phyloP scores from a whole-genome alignment of 352 stramenopile genomes.

The Thalassiosira hispida region DNA sequence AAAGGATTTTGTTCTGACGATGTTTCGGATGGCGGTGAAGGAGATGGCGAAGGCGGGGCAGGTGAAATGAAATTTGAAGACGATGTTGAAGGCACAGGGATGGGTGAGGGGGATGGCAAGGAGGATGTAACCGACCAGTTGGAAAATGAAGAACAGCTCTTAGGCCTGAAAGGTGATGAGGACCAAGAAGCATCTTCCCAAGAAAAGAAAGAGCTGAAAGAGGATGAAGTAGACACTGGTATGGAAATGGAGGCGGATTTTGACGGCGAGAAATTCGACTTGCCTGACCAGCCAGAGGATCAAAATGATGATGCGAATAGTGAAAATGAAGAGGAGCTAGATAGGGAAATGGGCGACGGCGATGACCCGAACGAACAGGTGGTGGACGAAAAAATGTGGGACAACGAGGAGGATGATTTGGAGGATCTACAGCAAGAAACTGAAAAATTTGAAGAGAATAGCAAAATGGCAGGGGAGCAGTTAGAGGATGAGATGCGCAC shows the following conservation, averaged over 20 bases:
- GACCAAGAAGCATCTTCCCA: slow-evolving; percentile 90
- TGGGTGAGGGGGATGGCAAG: slow-evolving; percentile 98
- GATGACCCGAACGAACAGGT: slow-evolving; percentile 93
- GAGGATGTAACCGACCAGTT: slow-evolving; percentile 99
- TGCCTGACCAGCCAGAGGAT: slow-evolving; percentile 86
- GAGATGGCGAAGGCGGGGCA: slow-evolving; percentile 78
- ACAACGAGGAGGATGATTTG: slow-evolving; percentile 87
- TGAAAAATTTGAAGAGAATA: slow-evolving; percentile 91
- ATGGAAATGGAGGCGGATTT: slow-evolving; percentile 99
- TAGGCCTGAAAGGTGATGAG: slow-evolving; percentile 94
- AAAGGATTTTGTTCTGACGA: slow-evolving; percentile 94
- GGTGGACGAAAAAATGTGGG: slow-evolving; percentile 99
- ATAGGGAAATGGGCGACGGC: slow-evolving; percentile 99
- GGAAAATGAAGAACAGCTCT: slow-evolving; percentile 99
- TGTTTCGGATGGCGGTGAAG: slow-evolving; percentile 90
- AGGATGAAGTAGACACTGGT: slow-evolving; percentile 94
- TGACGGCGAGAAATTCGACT: slow-evolving; percentile 97
- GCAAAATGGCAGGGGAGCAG: slow-evolving; percentile 84
- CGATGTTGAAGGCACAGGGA: slow-evolving; percentile 98
- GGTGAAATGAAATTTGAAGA: slow-evolving; percentile 96
- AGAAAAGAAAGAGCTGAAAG: slow-evolving; percentile 87
- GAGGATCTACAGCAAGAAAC: slow-evolving; percentile 79
- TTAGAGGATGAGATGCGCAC: slow-evolving; percentile 89
- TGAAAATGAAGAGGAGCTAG: slow-evolving; percentile 93
- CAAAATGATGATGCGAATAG: slow-evolving; percentile 89